Conservation (phyloP, 768 basidiomycete species). For the Pleurotus tuber-regium region DNA sequence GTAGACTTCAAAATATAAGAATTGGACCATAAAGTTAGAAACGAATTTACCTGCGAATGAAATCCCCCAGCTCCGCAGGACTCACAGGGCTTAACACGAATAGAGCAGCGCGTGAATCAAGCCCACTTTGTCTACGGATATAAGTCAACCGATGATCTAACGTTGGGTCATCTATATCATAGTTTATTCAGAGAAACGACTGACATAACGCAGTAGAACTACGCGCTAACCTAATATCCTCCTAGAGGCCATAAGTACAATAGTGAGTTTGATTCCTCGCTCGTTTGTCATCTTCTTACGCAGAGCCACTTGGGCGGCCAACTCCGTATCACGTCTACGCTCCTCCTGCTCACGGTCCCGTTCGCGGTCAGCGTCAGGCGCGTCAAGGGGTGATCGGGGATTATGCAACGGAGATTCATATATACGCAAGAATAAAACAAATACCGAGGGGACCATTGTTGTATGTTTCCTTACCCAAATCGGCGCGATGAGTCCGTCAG, state of each 20-base stretch:
- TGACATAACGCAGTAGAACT: not conserved
- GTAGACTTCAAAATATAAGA: conserved; percentile 51
- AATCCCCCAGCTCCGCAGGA: conserved; percentile 81
- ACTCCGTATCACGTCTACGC: conserved; percentile 65
- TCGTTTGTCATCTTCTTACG: conserved; percentile 81
- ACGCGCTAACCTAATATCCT: conserved; percentile 71
- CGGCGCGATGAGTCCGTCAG: conserved; percentile 95
- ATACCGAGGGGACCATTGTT: conserved; percentile 86
- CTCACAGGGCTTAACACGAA: conserved; percentile 95
- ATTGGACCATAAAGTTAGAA: not conserved
- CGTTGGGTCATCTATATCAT: conserved; percentile 68
- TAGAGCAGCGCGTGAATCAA: conserved; percentile 89
- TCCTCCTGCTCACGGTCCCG: conserved; percentile 67
- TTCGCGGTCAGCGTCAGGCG: conserved; percentile 50
- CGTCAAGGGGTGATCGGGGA: conserved; percentile 52
- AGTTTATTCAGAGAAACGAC: not conserved
- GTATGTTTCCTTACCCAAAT: conserved; percentile 98
- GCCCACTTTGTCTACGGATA: conserved; percentile 82
- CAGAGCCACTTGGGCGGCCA: conserved; percentile 76
- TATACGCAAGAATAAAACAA: conserved; percentile 86
- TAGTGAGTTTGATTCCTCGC: conserved; percentile 89
- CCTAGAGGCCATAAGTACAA: conserved; percentile 88
- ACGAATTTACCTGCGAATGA: conserved; percentile 66
- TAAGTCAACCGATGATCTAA: conserved; percentile 83
- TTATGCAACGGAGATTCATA: conserved; percentile 59